Evolutionary conservation across 2,329 filamentous ascomycete species (phyloP), one percentile per base, ranked within the genome.

Genomic region (Claviceps sp.): DNA sequence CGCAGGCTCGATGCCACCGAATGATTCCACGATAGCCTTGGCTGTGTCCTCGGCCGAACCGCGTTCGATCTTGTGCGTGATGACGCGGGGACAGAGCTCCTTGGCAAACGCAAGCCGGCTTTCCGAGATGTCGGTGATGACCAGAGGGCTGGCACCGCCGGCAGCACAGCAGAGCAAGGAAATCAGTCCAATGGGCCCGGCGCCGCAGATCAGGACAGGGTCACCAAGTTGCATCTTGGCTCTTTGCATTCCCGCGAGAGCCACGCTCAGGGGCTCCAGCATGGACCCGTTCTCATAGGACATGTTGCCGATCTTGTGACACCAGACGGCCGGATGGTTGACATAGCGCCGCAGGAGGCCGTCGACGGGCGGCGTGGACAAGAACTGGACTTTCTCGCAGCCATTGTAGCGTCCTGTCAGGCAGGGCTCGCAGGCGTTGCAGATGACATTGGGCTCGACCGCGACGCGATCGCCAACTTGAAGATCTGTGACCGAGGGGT

Each of bases 341-440:
- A 96, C 86, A 67, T 96, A 96, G 67, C 91, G 82, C 60, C 91
- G 81, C 60, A 97, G 76, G 56, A 97, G 78, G 38, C 91, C 93
- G 8, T 86, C 79, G 34, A 95, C 82, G 13, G 93, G 91, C 8
- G 93, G 91, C 3, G 93, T 97, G 48, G 88, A 94, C 50, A 94
- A 77, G 74, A 97, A 97, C 51, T 78, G 73, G 58, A 96, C 88
- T 50, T 75, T 77, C 62, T 90, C 86, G 73, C 91, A 97, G 55
- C 90, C 91, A 67, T 97, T 97, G 77, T 97, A 97, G 61, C 88
- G 85, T 53, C 91, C 91, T 13, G 86, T 93, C 58, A 95, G 74
- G 70, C 90, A 96, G 41, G 88, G 87, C 70, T 94, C 88, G 77
- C 90, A 97, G 62, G 80, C 78, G 67, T 85, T 81, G 78, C 91